Conservation (phyloP, 805 yeast species). For the Sugiyamaella mastotermitis region DNA sequence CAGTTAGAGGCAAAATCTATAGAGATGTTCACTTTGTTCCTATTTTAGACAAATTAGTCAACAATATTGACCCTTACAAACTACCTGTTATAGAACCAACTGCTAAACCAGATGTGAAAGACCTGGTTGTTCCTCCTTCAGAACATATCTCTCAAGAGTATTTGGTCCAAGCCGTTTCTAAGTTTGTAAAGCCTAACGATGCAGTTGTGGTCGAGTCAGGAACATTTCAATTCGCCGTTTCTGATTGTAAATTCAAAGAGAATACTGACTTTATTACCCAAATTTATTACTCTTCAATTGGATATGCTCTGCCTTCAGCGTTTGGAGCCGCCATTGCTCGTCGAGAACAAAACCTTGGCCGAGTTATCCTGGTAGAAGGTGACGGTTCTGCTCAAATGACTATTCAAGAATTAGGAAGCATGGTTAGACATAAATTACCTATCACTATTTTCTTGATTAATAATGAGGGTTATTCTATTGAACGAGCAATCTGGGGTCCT, state of each 20-base stretch:
- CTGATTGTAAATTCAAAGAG: constrained; percentile 58
- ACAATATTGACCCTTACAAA: constrained; percentile 30
- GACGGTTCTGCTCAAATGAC: constrained; percentile 97
- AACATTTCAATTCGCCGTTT: constrained; percentile 69
- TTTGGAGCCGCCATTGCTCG: constrained; percentile 76
- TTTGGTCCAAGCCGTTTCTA: constrained; percentile 37
- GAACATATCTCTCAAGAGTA: constrained; percentile 35
- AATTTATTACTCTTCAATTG: constrained; percentile 78
- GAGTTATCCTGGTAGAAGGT: constrained; percentile 74
- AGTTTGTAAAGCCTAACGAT: constrained; percentile 55
- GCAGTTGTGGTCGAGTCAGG: constrained; percentile 78
- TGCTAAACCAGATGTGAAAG: constrained; percentile 26
- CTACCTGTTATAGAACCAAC: constrained; percentile 20
- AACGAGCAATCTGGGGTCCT: constrained; percentile 79
- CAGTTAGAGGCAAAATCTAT: constrained; percentile 38
- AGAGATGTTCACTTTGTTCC: constrained; percentile 44
- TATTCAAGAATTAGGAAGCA: constrained; percentile 70
- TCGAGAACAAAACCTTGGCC: constrained; percentile 35
- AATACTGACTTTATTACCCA: constrained; percentile 48
- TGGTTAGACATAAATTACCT: constrained; percentile 50
- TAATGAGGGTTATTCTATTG: constrained; percentile 86
- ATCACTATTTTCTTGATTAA: constrained; percentile 73
- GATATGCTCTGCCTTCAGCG: constrained; percentile 81
- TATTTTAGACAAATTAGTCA: constrained; percentile 41
- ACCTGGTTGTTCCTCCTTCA: constrained; percentile 22